phyloP scores from a whole-genome alignment of 2,329 filamentous ascomycete species.

The Falciphora oryzae region DNA sequence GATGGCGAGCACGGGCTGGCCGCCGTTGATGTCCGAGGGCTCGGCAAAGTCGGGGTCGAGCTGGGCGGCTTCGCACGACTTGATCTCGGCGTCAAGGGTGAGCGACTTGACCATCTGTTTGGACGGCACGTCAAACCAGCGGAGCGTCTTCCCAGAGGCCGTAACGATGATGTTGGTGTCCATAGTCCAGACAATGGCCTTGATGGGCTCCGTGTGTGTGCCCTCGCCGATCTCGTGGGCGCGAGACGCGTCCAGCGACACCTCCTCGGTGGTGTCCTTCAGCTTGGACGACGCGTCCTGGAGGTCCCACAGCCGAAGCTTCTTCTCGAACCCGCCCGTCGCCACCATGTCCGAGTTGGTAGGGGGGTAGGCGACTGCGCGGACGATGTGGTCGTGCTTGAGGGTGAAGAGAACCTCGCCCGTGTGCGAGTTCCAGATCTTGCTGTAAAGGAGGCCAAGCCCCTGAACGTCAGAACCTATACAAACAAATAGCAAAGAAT shows the following conservation, averaged over 20 bases:
- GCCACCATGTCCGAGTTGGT: constrained; percentile 79
- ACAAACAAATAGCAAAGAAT: background rate
- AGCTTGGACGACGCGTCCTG: constrained; percentile 27
- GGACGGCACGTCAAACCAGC: constrained; percentile 88
- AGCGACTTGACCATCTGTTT: constrained; percentile 71
- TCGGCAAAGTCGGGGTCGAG: constrained; percentile 55
- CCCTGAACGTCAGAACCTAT: background rate
- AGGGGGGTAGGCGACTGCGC: constrained; percentile 82
- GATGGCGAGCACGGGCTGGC: constrained; percentile 71
- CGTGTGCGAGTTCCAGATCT: constrained; percentile 95
- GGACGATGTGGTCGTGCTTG: constrained; percentile 91
- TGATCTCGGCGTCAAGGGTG: constrained; percentile 76
- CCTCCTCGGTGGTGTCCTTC: constrained; percentile 27
- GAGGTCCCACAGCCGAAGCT: constrained; percentile 88
- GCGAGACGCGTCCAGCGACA: constrained; percentile 51
- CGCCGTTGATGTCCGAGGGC: constrained; percentile 58
- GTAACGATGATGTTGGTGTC: constrained; percentile 87
- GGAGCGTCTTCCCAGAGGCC: constrained; percentile 82
- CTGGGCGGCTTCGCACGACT: constrained; percentile 82
- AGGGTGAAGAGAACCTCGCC: constrained; percentile 84
- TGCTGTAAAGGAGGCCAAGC: constrained; percentile 44
- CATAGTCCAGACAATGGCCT: constrained; percentile 90
- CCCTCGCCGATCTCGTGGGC: constrained; percentile 85
- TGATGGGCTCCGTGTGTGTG: constrained; percentile 82
- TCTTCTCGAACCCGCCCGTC: constrained; percentile 94